Evolutionary conservation across 768 basidiomycete genomes (phyloP), one percentile per base, ranked within the genome.

Genomic region (Amanita muscaria): DNA sequence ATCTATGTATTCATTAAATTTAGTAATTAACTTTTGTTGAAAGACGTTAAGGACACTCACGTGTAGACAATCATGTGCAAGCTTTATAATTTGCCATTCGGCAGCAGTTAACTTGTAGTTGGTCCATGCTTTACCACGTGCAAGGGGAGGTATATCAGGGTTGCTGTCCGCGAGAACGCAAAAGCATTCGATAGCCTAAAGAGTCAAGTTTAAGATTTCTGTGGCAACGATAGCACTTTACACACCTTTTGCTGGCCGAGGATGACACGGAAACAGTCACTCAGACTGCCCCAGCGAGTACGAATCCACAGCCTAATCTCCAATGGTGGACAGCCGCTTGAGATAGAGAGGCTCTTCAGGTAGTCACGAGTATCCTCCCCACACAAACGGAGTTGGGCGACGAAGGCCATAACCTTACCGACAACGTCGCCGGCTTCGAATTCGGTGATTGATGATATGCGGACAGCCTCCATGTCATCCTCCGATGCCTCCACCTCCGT

Each of bases 371-470:
- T 49, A 6, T 7, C 33, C 33, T 50, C 49, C 19, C 46, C 46
- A 1, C 36, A 49, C 12, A 37, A 41, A 5, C 46, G 27, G 2
- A 54, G 32, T 46, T 54, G 53, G 25, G 40, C 47, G 18, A 54
- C 40, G 27, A 50, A 50, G 2, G 53, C 53, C 30, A 54, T 41
- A 4, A 50, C 16, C 43, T 54, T 54, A 11, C 53, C 53, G n/a
- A 54, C 10, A 2, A 44, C 51, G 44, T 54, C 51, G 12, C 53
- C 53, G 1, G 51, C 22, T n/a, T 54, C 51, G 40, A 48, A 54
- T 11, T 44, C 46, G 0, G 48, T 42, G n/a, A 50, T 9, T 16
- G 33, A 23, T 27, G 51, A 42, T 15, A 23, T 42, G 15, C 36
- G 37, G 16, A 52, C 43, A 5, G 42, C 49, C 35, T 41, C 39